Evolutionary conservation across 1,284 basidiomycete species (phyloP), one percentile per base, ranked within the genome.

Genomic region (Lentinus polychrous): DNA sequence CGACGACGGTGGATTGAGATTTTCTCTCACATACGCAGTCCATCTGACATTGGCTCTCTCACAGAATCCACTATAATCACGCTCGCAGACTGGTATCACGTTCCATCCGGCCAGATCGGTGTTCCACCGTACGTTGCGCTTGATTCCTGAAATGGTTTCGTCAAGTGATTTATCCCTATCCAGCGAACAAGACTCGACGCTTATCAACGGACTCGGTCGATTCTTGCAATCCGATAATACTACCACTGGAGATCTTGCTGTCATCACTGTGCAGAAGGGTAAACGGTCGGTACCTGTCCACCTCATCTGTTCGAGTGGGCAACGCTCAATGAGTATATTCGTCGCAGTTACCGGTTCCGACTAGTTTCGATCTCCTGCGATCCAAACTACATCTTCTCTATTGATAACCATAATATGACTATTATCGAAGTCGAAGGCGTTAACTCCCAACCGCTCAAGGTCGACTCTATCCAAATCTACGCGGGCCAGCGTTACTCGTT

Each of bases 131-230:
- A 18, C 0, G 20, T 14, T 14, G 22, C 33, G 8, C 23, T 47
- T 18, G 35, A 15, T 12, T 5, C 18, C 14, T 37, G 6, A 5
- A 7, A 15, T 6, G n/a, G 12, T 6, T 37, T 37, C 14, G 14
- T 14, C 12, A 27, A 5, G 10, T 10, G 5, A 27, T 5, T 27
- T 4, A 37, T 18, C 4, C 22, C 32, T 36, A 24, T 10, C 17
- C 48, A 49, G 56, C 17, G 11, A 23, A 1, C 20, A 56, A 10
- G 51, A 55, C 32, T 45, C 71, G 0, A 76, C 73, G 1, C 58
- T 81, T 2, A 76, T 83, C 58, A 83, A 83, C 46, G 72, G 74
- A 3, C 56, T 63, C 22, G 74, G 74, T 4, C 60, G 66, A 4
- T 66, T 52, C 48, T 8, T 18, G 2, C 60, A 59, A 6, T 52